phyloP scores from a whole-genome alignment of 164 flowering plant genomes.

The Vitis amurensis region DNA sequence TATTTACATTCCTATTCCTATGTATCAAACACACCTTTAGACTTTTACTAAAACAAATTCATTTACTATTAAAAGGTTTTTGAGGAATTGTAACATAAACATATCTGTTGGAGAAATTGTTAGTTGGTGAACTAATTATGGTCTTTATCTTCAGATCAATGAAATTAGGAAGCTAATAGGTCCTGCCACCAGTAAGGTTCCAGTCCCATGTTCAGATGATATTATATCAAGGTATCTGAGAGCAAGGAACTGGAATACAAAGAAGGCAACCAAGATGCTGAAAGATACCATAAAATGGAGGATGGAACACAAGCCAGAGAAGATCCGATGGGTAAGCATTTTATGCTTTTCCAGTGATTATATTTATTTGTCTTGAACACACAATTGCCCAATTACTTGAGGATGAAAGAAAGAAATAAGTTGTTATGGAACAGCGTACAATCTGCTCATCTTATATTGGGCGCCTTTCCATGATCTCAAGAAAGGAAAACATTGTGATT shows the following conservation, averaged over 20 bases:
- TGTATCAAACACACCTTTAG: too few species aligned
- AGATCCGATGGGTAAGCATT: constrained; percentile 58
- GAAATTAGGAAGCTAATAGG: constrained; percentile 36
- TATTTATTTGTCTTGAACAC: background rate
- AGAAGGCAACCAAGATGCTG: constrained; percentile 61
- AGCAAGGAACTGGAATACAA: constrained; percentile 60
- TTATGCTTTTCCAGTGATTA: background rate
- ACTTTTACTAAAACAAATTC: too few species aligned
- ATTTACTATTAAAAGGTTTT: too few species aligned
- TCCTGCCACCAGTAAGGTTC: constrained; percentile 28
- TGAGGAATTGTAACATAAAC: background rate
- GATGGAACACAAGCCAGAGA: constrained; percentile 51
- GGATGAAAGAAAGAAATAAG: background rate
- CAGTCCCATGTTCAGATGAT: constrained; percentile 45
- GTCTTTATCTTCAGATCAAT: constrained; percentile 28
- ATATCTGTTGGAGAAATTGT: background rate
- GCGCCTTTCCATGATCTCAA: background rate
- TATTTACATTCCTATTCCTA: too few species aligned
- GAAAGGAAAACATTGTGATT: background rate
- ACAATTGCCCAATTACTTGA: background rate
- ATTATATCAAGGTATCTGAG: constrained; percentile 51
- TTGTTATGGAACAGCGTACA: background rate
- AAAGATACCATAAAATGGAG: constrained; percentile 66
- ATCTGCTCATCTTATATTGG: background rate
- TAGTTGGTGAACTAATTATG: background rate